Conservation (phyloP, 495 filamentous ascomycete species). For the Evernia prunastri region DNA sequence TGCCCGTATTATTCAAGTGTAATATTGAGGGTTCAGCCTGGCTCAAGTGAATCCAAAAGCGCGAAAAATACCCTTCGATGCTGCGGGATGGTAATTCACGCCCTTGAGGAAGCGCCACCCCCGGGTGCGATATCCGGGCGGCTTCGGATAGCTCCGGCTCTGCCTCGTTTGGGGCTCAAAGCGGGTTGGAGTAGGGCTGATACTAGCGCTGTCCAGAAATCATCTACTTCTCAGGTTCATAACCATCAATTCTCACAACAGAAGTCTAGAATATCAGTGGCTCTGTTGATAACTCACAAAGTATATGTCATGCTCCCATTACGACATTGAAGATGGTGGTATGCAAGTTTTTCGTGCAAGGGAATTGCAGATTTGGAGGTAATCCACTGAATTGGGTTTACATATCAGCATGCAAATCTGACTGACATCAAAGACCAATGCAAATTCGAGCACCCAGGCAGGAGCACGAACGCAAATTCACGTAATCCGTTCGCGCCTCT, state of each 20-base stretch:
- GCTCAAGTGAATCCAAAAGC: too few species aligned
- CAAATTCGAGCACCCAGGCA: constrained; percentile 49
- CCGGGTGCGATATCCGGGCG: too few species aligned
- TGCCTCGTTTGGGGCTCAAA: too few species aligned
- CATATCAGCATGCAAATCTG: constrained; percentile 8
- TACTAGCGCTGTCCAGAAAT: too few species aligned
- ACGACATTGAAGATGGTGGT: constrained; percentile 42
- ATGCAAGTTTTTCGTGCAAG: constrained; percentile 68
- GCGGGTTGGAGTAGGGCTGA: too few species aligned
- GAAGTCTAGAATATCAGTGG: not conserved
- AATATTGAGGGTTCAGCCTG: too few species aligned
- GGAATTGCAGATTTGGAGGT: constrained; percentile 66
- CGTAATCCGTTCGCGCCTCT: constrained; percentile 26
- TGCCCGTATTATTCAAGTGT: too few species aligned
- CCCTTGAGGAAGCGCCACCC: too few species aligned
- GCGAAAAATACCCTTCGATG: too few species aligned
- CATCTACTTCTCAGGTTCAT: not conserved
- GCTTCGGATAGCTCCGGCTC: too few species aligned
- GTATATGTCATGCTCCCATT: not conserved
- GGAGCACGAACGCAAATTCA: constrained; percentile 1
- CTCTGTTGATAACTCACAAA: not conserved
- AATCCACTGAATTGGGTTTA: constrained; percentile 6
- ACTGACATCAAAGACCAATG: constrained; percentile 41
- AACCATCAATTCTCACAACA: not conserved
- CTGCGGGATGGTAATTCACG: too few species aligned